These are phyloP conservation scores for Gossypium rotundifolium DNA, from an alignment of 345 rosid genomes.

Conservation along the genomic window DNA sequence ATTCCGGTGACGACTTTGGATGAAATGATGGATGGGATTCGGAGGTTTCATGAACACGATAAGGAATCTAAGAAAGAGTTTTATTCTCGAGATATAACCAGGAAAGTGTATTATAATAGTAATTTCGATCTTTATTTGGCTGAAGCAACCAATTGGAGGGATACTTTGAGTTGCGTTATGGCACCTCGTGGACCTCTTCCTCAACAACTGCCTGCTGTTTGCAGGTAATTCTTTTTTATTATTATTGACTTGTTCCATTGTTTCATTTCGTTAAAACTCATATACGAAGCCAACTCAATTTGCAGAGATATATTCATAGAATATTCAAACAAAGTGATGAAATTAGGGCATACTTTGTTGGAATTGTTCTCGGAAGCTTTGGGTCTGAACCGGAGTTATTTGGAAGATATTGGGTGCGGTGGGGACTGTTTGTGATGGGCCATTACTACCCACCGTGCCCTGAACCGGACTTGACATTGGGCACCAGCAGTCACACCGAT, in stretches of 20 bases:
- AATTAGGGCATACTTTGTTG: background rate
- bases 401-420: conserved; percentile 22
- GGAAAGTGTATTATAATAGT: conserved; percentile 14
- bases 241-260: background rate
- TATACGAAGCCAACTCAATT: background rate
- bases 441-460: conserved; percentile 40
- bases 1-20: conserved; percentile 13
- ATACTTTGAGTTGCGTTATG: conserved; percentile 20
- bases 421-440: conserved; percentile 12
- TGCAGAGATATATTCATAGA: conserved; percentile 1
- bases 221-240: background rate
- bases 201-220: background rate
- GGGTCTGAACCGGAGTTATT: conserved; percentile 16
- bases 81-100: conserved; percentile 20
- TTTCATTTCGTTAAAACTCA: background rate
- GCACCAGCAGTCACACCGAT: conserved; percentile 25
- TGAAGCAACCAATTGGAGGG: conserved; percentile 38
- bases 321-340: background rate
- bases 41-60: conserved; percentile 21
- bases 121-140: conserved; percentile 27
- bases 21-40: conserved; percentile 20
- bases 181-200: conserved; percentile 17
- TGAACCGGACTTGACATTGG: conserved; percentile 32
- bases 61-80: conserved; percentile 10
- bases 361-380: conserved; percentile 32